phyloP scores from a whole-genome alignment of 805 yeast genomes.

The Cyberlindnera mississippiensis region DNA sequence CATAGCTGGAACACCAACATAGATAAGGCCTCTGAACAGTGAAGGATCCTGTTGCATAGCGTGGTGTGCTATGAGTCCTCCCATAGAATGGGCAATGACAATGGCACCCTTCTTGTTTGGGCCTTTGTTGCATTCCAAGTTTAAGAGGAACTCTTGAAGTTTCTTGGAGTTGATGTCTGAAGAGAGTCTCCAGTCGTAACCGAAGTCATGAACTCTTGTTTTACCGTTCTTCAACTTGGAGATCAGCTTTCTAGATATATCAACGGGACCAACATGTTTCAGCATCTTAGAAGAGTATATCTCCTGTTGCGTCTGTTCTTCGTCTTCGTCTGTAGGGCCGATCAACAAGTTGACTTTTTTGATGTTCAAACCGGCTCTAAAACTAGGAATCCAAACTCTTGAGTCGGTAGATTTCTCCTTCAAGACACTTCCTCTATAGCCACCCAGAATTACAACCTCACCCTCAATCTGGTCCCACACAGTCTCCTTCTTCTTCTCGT shows the following conservation, averaged over 20 bases:
- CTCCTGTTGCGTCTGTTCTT: slow-evolving; percentile 44
- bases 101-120: slow-evolving; percentile 54
- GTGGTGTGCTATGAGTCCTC: slow-evolving; percentile 82
- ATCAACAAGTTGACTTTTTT: slow-evolving; percentile 63
- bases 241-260: slow-evolving; percentile 61
- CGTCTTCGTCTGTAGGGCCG: slow-evolving; percentile 74
- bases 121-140: slow-evolving; percentile 38
- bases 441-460: slow-evolving; percentile 78
- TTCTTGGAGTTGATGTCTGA: slow-evolving; percentile 50
- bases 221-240: slow-evolving; percentile 55
- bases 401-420: slow-evolving; percentile 60
- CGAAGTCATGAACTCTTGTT: slow-evolving; percentile 64
- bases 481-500: slow-evolving; percentile 24
- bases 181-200: slow-evolving; percentile 93
- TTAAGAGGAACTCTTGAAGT: slow-evolving; percentile 44
- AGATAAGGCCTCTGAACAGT: slow-evolving; percentile 68
- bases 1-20: slow-evolving; percentile 80
- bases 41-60: slow-evolving; percentile 66
- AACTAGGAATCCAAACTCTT: slow-evolving; percentile 75
- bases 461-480: slow-evolving; percentile 66
- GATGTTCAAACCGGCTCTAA: slow-evolving; percentile 78
- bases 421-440: slow-evolving; percentile 80
- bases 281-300: slow-evolving; percentile 75
- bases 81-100: slow-evolving; percentile 91
- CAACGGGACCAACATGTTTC: slow-evolving; percentile 84